Base-by-base conservation (phyloP, 2,329 filamentous ascomycete genomes). In the Exophiala xenobiotica region DNA sequence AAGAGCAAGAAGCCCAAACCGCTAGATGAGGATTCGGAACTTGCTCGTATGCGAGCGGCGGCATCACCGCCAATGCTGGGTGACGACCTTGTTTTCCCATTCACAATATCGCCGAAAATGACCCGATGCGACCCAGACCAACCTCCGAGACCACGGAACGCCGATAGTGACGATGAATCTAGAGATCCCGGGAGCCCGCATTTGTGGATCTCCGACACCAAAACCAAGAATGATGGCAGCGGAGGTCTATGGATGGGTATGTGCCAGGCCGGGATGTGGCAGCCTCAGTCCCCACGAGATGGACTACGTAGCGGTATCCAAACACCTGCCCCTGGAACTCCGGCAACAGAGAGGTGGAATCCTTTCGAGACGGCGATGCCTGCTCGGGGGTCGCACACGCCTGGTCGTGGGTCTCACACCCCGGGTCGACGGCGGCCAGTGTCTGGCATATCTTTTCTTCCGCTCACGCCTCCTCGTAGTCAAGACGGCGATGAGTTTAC, bases 31-130 rank as follows among this genome's bases (percentile, higher is more conserved):
- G 63, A 64, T n/a, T 53, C 59, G 11, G 63, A 62, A 41, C 60
- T 81, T 31, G 72, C 77, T 54, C 74, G 76, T 20, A 79, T 82
- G 73, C 77, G 77, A 18, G 83, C 83, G 54, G 74, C 75, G 37
- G 78, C 78, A 20, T 79, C 78, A 35, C 92, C 92, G 33, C 92
- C 92, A 7, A 95, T 97, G 90, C 81, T 96, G 8, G 92, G 92
- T 49, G 74, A 77, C 51, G 87, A 95, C 60, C 79, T 97, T 48
- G 75, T 78, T 20, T 95, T 96, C 67, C 88, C 90, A 26, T 81
- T 80, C 66, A 96, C 90, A 66, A 78, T 80, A 7, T 96, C 91
- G 20, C 92, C 92, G 4, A 86, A 92, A 67, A 81, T 85, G 48
- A 95, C 90, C 12, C 85, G 89, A 63, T 86, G 95, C 63, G 90